Base-by-base conservation (phyloP, 495 filamentous ascomycete species). In the Trichoderma virens region DNA sequence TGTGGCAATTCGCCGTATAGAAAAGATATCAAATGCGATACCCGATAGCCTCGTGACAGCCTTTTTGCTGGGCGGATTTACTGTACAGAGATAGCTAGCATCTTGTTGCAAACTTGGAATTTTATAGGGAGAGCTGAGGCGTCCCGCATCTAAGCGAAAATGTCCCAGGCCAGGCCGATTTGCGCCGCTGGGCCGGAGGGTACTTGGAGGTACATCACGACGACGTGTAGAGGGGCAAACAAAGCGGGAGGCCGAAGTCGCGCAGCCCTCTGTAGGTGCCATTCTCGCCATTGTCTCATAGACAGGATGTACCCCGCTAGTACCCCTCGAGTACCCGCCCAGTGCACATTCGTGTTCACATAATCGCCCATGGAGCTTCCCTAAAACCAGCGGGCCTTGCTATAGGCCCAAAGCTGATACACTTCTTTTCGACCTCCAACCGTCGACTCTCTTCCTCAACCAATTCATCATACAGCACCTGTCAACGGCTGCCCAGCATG, bases 401-500 rank as follows among this genome's bases (percentile, higher is more conserved):
- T 56, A 28, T 56, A 56, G 23, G 51, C 23, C 27, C 51, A 27
- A 11, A 9, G 23, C 27, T n/a, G 51, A 28, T 28, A 9, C 23
- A 56, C 11, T 56, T 56, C 51, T 56, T 56, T 30, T 56, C 25
- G 51, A 27, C 6, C 51, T 30, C 51, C 51, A 56, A 28, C 9
- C 51, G 5, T 13, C 25, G 7, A 4, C 23, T 8, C 11, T 7
- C 16, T 16, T 16, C 25, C 27, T 56, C 51, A 2, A 30, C 25
- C 51, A 56, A 56, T 56, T 30, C 25, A 56, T 28, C 27, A 28
- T 8, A 56, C 13, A 20, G 25, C 23, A 13, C 51, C 27, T 27
- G 11, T 7, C 25, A 56, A 56, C 51, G 51, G 51, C 74, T 67
- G 70, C 71, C 51, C 54, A 51, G 43, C 67, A 93, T 94, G 90